A percentile compares a stretch with the other conserved stretches of the same genome.
Evolutionary conservation across 768 basidiomycete species (phyloP).

Genomic region (Russula earlei): DNA sequence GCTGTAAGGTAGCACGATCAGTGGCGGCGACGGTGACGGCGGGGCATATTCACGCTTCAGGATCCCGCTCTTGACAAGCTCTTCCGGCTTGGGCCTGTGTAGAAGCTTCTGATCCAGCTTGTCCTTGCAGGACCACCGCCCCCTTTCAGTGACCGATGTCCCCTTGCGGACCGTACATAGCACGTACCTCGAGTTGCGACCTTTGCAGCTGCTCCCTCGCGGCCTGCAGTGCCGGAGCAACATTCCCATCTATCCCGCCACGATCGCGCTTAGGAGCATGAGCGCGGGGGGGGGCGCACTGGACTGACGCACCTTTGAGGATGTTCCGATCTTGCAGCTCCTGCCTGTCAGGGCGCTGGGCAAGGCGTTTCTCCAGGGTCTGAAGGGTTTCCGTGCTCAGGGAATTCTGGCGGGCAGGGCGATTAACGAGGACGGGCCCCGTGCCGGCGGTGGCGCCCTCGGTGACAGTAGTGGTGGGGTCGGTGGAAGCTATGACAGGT

Average conservation of each 20-base stretch:
- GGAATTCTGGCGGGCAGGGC: constrained; percentile 24
- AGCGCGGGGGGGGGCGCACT: background rate
- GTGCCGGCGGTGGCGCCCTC: background rate
- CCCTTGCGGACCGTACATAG: background rate
- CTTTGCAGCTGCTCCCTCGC: constrained; percentile 49
- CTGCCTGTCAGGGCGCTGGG: constrained; percentile 45
- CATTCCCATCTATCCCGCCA: constrained; percentile 42
- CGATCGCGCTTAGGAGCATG: background rate
- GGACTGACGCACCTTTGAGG: constrained; percentile 42
- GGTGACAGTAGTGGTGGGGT: background rate
- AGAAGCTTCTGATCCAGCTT: constrained; percentile 53
- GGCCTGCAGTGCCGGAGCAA: constrained; percentile 52
- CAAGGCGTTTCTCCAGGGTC: constrained; percentile 46
- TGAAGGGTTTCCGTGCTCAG: constrained; percentile 29
- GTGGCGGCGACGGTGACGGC: background rate
- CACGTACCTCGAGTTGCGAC: constrained; percentile 51
- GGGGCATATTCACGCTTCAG: constrained; percentile 32
- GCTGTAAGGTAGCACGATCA: constrained; percentile 1
- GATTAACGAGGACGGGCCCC: constrained; percentile 6
- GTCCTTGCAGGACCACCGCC: constrained; percentile 33
- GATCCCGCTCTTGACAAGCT: constrained; percentile 59
- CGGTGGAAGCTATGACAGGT: background rate
- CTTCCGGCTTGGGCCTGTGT: constrained; percentile 47
- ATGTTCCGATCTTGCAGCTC: constrained; percentile 62
- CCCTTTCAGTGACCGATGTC: background rate